Evolutionary conservation across 148 eudicot genomes (phyloP).

Genomic region (Chenopodium formosanum): DNA sequence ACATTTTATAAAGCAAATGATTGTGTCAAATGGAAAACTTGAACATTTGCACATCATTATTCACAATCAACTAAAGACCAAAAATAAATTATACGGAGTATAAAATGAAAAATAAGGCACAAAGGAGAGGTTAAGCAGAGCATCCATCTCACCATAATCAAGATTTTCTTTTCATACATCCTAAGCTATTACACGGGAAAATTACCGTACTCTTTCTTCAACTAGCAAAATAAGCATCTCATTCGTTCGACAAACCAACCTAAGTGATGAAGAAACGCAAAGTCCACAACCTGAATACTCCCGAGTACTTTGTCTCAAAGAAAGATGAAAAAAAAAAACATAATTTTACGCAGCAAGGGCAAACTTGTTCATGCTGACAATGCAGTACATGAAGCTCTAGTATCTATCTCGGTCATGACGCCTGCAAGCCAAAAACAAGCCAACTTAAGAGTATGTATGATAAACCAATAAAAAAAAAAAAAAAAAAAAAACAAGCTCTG

Average conservation of each 20-base stretch:
- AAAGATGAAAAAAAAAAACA: background rate
- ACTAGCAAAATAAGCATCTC: background rate
- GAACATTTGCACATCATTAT: too few relatives aligned
- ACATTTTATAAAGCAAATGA: too few relatives aligned
- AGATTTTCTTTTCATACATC: slow-evolving; percentile 13
- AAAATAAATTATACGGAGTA: too few relatives aligned
- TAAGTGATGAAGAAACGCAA: background rate
- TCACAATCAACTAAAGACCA: too few relatives aligned
- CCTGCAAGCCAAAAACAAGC: slow-evolving; percentile 23
- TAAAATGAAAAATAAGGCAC: background rate
- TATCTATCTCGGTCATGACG: slow-evolving; percentile 37
- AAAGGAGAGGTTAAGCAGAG: background rate
- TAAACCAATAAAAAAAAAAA: background rate
- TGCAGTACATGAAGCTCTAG: slow-evolving; percentile 13
- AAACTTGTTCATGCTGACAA: background rate
- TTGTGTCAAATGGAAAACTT: too few relatives aligned
- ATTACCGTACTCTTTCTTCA: background rate
- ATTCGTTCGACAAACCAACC: slow-evolving; percentile 15
- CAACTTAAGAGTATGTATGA: background rate
- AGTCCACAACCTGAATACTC: background rate
- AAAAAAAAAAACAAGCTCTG: background rate
- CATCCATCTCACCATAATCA: background rate
- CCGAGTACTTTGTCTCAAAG: background rate
- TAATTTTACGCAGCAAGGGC: background rate
- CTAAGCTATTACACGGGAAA: background rate